phyloP scores from a whole-genome alignment of 208 protist species.

The Naegleria gruberi region DNA sequence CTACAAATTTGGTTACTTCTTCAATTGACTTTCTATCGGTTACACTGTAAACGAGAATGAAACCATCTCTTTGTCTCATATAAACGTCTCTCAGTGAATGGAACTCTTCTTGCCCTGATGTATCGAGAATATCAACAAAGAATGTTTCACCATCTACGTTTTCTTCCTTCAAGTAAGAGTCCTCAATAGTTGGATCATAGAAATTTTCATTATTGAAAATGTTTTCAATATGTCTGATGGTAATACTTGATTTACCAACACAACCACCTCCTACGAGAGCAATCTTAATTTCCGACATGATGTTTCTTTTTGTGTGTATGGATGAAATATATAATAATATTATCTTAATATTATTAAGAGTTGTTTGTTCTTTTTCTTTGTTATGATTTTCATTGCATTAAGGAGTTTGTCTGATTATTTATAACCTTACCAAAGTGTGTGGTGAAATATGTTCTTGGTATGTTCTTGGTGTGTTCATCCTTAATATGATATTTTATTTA shows the following conservation, averaged over 20 bases:
- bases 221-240: constrained; percentile 35
- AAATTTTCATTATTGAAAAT: constrained; percentile 40
- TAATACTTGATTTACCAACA: constrained; percentile 12
- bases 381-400: no score
- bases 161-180: constrained; percentile 53
- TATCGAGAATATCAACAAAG: constrained; percentile 68
- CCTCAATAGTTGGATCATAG: constrained; percentile 64
- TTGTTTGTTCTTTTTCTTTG: no score
- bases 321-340: no score
- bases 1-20: constrained; percentile 39
- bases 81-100: constrained; percentile 38
- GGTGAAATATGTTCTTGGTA: no score
- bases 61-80: constrained; percentile 46
- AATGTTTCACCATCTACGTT: constrained; percentile 52
- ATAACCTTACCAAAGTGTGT: no score
- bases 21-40: constrained; percentile 45
- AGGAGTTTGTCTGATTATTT: no score
- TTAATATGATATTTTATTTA: no score
- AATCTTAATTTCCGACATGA: constrained; percentile 3
- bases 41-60: constrained; percentile 51
- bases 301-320: no score
- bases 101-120: constrained; percentile 63
- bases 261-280: constrained; percentile 27
- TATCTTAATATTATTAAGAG: no score
- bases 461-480: no score